Evolutionary conservation across 2,329 filamentous ascomycete species (phyloP), one percentile per base, ranked within the genome.

Genomic region (Venturia oleaginea): DNA sequence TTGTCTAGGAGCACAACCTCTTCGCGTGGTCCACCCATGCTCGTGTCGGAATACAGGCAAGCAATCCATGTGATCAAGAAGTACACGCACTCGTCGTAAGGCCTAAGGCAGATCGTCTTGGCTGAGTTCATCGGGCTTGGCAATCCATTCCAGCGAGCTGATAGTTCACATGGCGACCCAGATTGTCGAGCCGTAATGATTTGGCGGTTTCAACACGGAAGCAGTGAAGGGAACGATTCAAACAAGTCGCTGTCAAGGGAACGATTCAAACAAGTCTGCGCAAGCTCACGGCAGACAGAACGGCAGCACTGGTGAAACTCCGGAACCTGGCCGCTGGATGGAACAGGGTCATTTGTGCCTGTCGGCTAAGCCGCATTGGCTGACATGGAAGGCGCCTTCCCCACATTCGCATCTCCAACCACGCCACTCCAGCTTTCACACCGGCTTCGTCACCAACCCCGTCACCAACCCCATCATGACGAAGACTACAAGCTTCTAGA

Each of bases 341-440:
- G 11, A 48, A 15, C 38, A 40, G 13, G 8, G 13, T 22, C 19
- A 22, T 24, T 19, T 19, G 43, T 30, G 24, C 15, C 30, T 57
- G 27, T 34, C 19, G 4, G 27, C 51, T 55, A 55, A 55, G n/a
- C 51, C 51, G 17, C 27, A 55, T 55, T 55, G 4, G 30, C n/a
- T 57, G 51, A 57, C 30, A 57, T 37, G 27, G 34, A 48, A 1
- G 43, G 19, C 7, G 43, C 3, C 11, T 57, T 34, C 51, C 51
- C 51, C 51, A 57, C 51, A 32, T n/a, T n/a, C 51, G 17, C 51
- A 34, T 57, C 51, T 34, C 51, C 51, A 57, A 37, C 51, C 51
- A 57, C 30, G n/a, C n/a, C 10, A 3, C 15, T 34, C 51, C 51
- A n/a, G 34, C 30, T 11, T 32, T 30, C 10, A 32, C 51, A 34